Base-by-base conservation (phyloP, 2,329 filamentous ascomycete genomes). In the Cyanodermella asteris region DNA sequence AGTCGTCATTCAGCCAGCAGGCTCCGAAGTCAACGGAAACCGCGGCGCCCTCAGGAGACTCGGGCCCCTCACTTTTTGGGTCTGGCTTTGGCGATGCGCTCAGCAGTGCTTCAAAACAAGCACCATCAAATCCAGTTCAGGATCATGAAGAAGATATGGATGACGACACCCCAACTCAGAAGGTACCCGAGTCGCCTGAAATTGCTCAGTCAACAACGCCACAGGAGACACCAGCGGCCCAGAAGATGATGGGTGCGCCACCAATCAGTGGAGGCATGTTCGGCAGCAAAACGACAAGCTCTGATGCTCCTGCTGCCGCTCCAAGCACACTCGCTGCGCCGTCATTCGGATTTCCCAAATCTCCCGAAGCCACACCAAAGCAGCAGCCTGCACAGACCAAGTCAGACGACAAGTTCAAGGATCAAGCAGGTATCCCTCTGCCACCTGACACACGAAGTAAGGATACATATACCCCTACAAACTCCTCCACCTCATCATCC, bases 371-470 rank as follows among this genome's bases (percentile, higher is more conserved):
- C 33, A 18, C 21, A 36, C 20, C 36, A 35, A 25, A 32, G 34
- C 30, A 29, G 15, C 18, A n/a, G n/a, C n/a, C n/a, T n/a, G n/a
- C n/a, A n/a, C n/a, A n/a, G n/a, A n/a, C n/a, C n/a, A n/a, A n/a
- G n/a, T 23, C 31, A 7, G 14, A 8, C n/a, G 23, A 7, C 9
- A 11, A 22, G 13, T 20, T 20, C 7, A 28, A 28, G 13, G 36
- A 42, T 18, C 31, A 42, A 14, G 27, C 43, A 6, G 46, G 51
- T 31, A 31, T 44, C 7, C 55, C 55, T 7, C 37, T 59, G 18
- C 55, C 55, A 4, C 55, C 55, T 10, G 53, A 58, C 20, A 34
- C 55, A 5, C 53, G 50, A n/a, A 58, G 50, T 31, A 55, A 48
- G 36, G 44, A 43, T 18, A 43, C 35, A 8, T 58, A 56, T 36